Evolutionary conservation across 2,329 filamentous ascomycete genomes (phyloP).

Genomic region (Aureobasidium subglaciale): DNA sequence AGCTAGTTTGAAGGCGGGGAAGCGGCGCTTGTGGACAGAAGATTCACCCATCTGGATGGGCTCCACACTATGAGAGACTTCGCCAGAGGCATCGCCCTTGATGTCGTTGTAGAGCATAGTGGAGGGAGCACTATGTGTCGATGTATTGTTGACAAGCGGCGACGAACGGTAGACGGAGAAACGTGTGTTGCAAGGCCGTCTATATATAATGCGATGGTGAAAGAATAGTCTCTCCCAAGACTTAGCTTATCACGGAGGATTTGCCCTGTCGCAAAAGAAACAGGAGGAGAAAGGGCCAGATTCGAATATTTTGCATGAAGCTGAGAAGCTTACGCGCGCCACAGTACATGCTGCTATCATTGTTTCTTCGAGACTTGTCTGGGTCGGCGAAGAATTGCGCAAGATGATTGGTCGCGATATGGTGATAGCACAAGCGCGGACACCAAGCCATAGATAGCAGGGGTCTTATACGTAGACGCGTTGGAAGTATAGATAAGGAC

Average conservation of each 20-base stretch:
- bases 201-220: not conserved
- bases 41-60: not conserved
- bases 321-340: not conserved
- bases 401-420: not conserved
- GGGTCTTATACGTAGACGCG: not conserved
- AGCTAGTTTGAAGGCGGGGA: not conserved
- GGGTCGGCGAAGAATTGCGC: not conserved
- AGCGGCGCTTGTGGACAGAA: not conserved
- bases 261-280: not conserved
- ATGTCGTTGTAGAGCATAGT: not conserved
- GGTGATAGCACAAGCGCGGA: not conserved
- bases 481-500: not conserved
- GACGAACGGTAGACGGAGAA: not conserved
- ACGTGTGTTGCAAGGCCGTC: not conserved
- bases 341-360: not conserved
- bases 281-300: not conserved
- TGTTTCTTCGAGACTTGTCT: not conserved
- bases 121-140: too few species aligned
- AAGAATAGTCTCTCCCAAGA: too few species aligned
- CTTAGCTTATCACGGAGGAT: not conserved
- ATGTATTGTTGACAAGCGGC: not conserved
- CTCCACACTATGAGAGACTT: not conserved
- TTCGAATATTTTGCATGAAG: not conserved
- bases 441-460: not conserved
- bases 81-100: not conserved